phyloP scores from a whole-genome alignment of 352 stramenopile species.

The Saprolegnia parasitica region DNA sequence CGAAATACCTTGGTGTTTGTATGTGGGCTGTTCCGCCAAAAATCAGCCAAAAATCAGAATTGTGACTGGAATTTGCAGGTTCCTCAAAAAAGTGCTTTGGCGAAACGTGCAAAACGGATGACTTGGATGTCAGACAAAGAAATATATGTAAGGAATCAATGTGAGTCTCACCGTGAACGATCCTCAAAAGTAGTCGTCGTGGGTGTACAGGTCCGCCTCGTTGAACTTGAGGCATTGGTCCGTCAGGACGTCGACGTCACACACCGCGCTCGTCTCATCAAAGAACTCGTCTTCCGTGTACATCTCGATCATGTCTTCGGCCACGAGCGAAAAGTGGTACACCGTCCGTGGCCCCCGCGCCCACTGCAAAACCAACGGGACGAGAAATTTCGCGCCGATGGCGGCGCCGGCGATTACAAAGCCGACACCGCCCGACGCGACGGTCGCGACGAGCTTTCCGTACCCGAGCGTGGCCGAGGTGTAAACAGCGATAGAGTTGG shows the following conservation, averaged over 20 bases:
- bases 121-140: no score
- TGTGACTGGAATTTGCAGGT: no score
- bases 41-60: no score
- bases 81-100: no score
- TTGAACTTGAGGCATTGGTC: neutral
- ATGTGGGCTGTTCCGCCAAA: no score
- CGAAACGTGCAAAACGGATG: no score
- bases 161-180: no score
- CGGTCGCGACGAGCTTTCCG: neutral
- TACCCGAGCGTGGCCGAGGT: neutral
- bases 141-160: no score
- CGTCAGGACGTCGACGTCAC: neutral
- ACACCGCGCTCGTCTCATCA: neutral
- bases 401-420: neutral
- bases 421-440: neutral
- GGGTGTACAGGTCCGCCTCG: neutral
- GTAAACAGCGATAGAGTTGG: neutral
- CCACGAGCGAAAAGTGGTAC: neutral
- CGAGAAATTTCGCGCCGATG: neutral
- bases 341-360: neutral
- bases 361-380: neutral
- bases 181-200: neutral
- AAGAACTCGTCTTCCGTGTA: neutral
- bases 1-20: no score
- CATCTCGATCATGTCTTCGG: neutral